Conservation (phyloP, 495 filamentous ascomycete genomes). For the Physcia stellaris region DNA sequence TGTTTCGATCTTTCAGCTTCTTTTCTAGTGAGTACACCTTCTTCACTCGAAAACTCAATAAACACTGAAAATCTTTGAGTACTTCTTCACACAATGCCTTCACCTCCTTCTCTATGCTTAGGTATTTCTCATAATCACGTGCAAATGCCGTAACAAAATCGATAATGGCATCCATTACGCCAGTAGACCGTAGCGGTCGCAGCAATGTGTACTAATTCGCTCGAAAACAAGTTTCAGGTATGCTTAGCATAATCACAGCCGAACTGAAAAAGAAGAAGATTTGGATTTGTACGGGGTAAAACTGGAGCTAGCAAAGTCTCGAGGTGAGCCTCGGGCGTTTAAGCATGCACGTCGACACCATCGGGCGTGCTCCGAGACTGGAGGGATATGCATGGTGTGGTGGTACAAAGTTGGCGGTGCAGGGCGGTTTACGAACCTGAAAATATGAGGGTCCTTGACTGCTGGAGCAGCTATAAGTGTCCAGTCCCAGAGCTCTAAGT, state of each 20-base stretch:
- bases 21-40: not conserved
- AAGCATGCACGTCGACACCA: not conserved
- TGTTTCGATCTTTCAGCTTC: not conserved
- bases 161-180: not conserved
- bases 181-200: too few relatives aligned
- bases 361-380: too few relatives aligned
- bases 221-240: too few relatives aligned
- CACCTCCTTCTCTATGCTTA: not conserved
- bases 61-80: not conserved
- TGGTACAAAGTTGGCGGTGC: too few relatives aligned
- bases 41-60: conserved; percentile 2
- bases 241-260: too few relatives aligned
- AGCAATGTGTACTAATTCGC: too few relatives aligned
- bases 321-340: not conserved
- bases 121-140: not conserved
- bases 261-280: too few relatives aligned
- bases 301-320: not conserved
- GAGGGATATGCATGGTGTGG: too few relatives aligned
- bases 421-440: too few relatives aligned
- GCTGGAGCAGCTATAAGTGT: not conserved
- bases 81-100: not conserved
- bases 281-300: too few relatives aligned
- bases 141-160: not conserved
- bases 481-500: not conserved
- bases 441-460: too few relatives aligned